These are phyloP conservation scores for Isatis lusitanica DNA, from an alignment of 441 rosid species.

Conservation along the genomic window DNA sequence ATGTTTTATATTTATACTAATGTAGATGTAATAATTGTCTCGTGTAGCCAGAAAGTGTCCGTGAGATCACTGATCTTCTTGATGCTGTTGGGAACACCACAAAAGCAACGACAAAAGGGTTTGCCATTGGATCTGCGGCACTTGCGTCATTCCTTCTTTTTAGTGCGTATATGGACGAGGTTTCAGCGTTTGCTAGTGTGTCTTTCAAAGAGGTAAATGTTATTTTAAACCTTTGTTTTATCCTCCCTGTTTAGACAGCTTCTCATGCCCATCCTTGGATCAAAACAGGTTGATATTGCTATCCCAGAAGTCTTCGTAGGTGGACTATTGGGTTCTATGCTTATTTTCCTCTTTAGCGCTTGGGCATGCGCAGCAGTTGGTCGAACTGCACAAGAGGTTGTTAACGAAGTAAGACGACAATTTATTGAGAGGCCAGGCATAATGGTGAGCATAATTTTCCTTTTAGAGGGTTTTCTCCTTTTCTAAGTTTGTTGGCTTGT, in stretches of 20 bases:
- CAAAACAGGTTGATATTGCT: conserved; percentile 93
- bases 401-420: conserved; percentile 96
- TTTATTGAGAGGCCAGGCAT: conserved; percentile 99
- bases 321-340: conserved; percentile 96
- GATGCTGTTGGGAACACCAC: conserved; percentile 99
- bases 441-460: conserved; percentile 59
- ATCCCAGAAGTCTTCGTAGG: conserved; percentile 95
- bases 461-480: background rate
- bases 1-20: background rate
- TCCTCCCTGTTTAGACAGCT: conserved; percentile 3
- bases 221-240: conserved; percentile 9
- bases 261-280: conserved; percentile 6
- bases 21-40: conserved; percentile 21
- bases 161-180: conserved; percentile 99
- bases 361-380: conserved; percentile 99
- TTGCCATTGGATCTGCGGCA: conserved; percentile 98
- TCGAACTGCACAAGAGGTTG: conserved; percentile 99
- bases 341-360: conserved; percentile 91
- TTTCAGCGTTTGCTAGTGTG: conserved; percentile 71
- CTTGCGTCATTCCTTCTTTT: conserved; percentile 98
- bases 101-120: conserved; percentile 97
- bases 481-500: conserved; percentile 1
- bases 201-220: conserved; percentile 77
- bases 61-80: conserved; percentile 94
- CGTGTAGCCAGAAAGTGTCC: conserved; percentile 91